Evolutionary conservation across 2,329 filamentous ascomycete species (phyloP), one percentile per base, ranked within the genome.

Genomic region (Ophiostoma montium): DNA sequence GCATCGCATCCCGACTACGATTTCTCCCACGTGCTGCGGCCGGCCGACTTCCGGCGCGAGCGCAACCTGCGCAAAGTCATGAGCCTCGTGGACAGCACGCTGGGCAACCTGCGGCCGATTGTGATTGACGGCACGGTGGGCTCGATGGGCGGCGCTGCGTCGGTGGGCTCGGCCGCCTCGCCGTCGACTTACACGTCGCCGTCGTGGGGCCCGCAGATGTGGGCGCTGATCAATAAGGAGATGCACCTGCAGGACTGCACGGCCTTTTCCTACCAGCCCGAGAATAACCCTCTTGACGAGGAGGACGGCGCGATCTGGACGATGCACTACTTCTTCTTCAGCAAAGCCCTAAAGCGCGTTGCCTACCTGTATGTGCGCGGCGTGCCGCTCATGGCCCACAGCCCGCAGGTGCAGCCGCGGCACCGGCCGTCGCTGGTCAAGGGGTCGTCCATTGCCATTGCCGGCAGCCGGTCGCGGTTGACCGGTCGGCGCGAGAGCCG

Each of bases 241-340:
- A 96, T 98, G 89, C 80, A 78, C 46, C 74, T 96, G 39, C 82
- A 85, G 57, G 83, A 94, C 57, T 98, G 92, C 67, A 83, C 82
- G 50, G 80, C 90, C 54, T 96, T 95, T 64, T 84, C 83, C 50
- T 98, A 94, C 67, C 78, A 84, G 47, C 92, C 92, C 0, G 82
- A 87, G 36, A 86, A 89, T 53, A 89, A 95, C 60, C 87, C 88
- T 0, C 95, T 94, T 59, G 84, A 89, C 58, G 88, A 88, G 54
- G 89, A 94, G 53, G 88, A 95, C 60, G 86, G 86, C 53, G 84
- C 89, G 10, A 89, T 98, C 54, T 98, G 90, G 90, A 88, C 86
- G 46, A 74, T 89, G 54, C 89, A 96, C 64, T 95, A 94, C 66
- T 95, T 98, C 70, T 94, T 96, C 65, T 96, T 95, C 75, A 95